Evolutionary conservation across 2,329 filamentous ascomycete genomes (phyloP).

Genomic region (Akanthomyces lecanii): DNA sequence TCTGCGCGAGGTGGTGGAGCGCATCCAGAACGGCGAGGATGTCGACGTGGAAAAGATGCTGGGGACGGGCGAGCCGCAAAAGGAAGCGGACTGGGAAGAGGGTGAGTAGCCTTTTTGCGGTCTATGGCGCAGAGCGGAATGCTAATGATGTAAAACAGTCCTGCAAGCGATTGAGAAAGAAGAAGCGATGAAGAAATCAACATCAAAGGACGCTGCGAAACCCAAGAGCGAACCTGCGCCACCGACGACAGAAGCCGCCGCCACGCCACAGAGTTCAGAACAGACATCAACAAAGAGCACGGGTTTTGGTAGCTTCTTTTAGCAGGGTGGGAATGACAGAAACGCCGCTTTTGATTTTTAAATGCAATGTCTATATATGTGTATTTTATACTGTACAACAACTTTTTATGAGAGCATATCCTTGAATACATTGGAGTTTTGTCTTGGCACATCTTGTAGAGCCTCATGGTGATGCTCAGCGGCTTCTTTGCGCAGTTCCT

Average conservation of each 20-base stretch:
- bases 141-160: conserved; percentile 40
- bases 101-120: conserved; percentile 45
- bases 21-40: conserved; percentile 65
- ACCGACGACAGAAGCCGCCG: conserved; percentile 20
- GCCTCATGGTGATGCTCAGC: background rate
- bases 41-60: conserved; percentile 81
- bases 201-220: conserved; percentile 23
- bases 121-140: background rate
- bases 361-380: conserved; percentile 17
- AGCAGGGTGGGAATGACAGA: conserved; percentile 21
- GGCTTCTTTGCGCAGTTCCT: conserved; percentile 39
- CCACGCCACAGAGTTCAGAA: conserved; percentile 21
- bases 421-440: conserved; percentile 44
- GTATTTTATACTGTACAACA: conserved; percentile 19
- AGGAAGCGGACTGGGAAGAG: conserved; percentile 85
- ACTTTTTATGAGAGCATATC: conserved; percentile 54
- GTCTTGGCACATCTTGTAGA: conserved; percentile 2
- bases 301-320: conserved; percentile 48
- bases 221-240: conserved; percentile 16
- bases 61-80: conserved; percentile 69
- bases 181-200: conserved; percentile 42
- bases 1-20: conserved; percentile 70
- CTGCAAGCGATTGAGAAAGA: conserved; percentile 63
- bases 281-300: conserved; percentile 22
- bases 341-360: conserved; percentile 10